Conservation (phyloP, 2,329 filamentous ascomycete genomes). For the Penicillium sp. region DNA sequence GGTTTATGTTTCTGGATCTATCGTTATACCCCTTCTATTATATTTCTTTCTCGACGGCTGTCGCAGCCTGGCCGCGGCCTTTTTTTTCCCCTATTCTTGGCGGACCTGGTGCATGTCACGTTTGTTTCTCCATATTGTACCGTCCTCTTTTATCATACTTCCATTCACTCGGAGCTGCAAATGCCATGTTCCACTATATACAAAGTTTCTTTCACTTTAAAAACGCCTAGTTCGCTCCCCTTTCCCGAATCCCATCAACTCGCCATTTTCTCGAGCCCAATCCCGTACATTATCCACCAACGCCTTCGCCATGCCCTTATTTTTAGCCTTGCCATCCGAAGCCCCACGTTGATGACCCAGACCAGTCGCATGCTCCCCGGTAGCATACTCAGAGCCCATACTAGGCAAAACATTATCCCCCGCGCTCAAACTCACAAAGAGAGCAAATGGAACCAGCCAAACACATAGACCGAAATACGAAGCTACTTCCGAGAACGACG, state of each 20-base stretch:
- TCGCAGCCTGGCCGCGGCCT: conserved; percentile 1
- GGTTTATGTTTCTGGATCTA: conserved; percentile 4
- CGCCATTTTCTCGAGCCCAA: conserved; percentile 59
- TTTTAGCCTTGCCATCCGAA: conserved; percentile 43
- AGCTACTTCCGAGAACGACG: conserved; percentile 88
- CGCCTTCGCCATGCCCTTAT: conserved; percentile 60
- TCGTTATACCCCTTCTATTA: conserved; percentile 10
- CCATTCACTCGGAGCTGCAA: not conserved
- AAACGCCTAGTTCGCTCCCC: conserved; percentile 53
- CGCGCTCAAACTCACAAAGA: conserved; percentile 91
- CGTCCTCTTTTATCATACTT: not conserved
- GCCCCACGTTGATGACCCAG: conserved; percentile 24
- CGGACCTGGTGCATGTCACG: conserved; percentile 1
- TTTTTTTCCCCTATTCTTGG: conserved; percentile 4
- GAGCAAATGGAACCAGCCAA: conserved; percentile 90
- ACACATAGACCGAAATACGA: conserved; percentile 95
- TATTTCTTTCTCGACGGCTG: conserved; percentile 6
- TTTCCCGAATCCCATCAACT: conserved; percentile 59
- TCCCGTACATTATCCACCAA: conserved; percentile 56
- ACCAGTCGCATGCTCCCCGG: conserved; percentile 44
- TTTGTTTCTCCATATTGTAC: conserved; percentile 1
- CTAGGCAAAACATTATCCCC: conserved; percentile 92
- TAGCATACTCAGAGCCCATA: conserved; percentile 74
- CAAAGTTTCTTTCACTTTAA: conserved; percentile 15
- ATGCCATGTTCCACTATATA: not conserved